These are phyloP conservation scores for Heteromeles arbutifolia DNA, from an alignment of 306 rosid genomes.

Conservation along the genomic window DNA sequence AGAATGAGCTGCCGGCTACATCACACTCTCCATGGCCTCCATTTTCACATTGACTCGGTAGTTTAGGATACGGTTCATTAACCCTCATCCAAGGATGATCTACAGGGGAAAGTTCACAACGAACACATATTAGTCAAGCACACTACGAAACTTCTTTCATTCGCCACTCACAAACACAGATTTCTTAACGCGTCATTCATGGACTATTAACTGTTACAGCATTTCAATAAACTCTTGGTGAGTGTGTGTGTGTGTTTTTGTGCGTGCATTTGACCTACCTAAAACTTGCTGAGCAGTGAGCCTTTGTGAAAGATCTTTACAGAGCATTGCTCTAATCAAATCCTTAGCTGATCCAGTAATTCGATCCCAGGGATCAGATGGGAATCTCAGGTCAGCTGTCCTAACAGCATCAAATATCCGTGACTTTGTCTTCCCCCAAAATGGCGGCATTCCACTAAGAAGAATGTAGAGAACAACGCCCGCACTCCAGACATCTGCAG, in stretches of 20 bases:
- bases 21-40: constrained; percentile 30
- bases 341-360: constrained; percentile 62
- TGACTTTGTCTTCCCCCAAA: constrained; percentile 89
- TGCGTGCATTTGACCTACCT: constrained; percentile 31
- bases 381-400: constrained; percentile 65
- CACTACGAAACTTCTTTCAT: background rate
- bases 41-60: constrained; percentile 24
- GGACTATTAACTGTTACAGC: background rate
- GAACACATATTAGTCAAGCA: background rate
- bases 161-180: background rate
- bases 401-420: constrained; percentile 72
- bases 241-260: background rate
- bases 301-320: constrained; percentile 61
- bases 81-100: constrained; percentile 74
- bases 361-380: constrained; percentile 57
- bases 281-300: constrained; percentile 70
- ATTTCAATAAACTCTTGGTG: background rate
- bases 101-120: constrained; percentile 10
- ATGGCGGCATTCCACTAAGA: constrained; percentile 76
- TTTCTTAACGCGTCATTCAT: too few species aligned
- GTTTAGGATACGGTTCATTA: constrained; percentile 33
- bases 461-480: constrained; percentile 84
- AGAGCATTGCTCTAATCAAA: constrained; percentile 68
- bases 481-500: constrained; percentile 88
- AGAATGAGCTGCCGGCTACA: constrained; percentile 47